Evolutionary conservation across 2,329 filamentous ascomycete genomes (phyloP), one percentile per base, ranked within the genome.

Genomic region (Coniella vitis): DNA sequence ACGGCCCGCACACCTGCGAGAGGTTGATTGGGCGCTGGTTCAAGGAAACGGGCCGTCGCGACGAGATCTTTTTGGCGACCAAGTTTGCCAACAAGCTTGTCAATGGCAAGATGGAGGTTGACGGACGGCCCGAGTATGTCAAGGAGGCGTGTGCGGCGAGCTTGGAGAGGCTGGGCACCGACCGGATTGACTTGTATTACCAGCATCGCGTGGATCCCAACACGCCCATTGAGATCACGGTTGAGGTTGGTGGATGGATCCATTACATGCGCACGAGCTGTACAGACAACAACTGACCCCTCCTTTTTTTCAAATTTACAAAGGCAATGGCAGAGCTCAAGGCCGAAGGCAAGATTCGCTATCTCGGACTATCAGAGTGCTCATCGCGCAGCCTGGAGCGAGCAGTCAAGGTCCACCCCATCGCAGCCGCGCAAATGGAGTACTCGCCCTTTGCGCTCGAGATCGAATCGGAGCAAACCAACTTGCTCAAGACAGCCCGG

Each of bases 391-490:
- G 70, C 2, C 65, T 79, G 14, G 65, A 71, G 12, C 67, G 75
- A 3, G 76, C 73, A 5, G 61, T 65, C 58, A 68, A 68, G 40
- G 63, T 78, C 29, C 65, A 67, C 52, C 74, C 69, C 7, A 70
- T 79, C 49, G 61, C 69, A 12, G 73, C 73, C 2, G 65, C 74
- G 1, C 71, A 79, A 55, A 67, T 78, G 44, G 75, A 79, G 59
- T 76, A 73, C 58, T 70, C 65, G 3, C 72, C 72, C 1, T 79
- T 76, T 57, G 62, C 70, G 2, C 68, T 84, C 34, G 70, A 79
- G 51, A 78, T 85, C 54, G 80, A 84, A 60, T 72, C 72, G 14
- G 64, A 59, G 3, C 62, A 69, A 7, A 72, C 70, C 7, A 65
- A 66, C 16, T 59, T 81, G 31, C 61, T 81, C 10, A 63, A 69